These are phyloP conservation scores for Paecilomyces dactylethromorphus DNA, from an alignment of 2,329 filamentous ascomycete species.

Conservation along the genomic window DNA sequence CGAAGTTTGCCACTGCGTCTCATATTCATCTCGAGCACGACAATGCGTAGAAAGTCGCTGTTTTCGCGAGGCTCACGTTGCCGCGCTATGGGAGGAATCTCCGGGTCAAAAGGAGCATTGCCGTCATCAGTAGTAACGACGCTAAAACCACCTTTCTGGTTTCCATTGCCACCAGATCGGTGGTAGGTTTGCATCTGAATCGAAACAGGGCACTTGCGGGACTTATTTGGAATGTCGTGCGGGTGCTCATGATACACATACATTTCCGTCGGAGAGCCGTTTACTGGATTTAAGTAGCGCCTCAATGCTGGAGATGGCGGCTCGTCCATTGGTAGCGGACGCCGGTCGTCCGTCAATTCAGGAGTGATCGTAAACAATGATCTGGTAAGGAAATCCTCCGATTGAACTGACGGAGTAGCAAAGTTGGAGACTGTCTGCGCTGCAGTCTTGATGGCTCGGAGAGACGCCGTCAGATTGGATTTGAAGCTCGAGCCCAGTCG, in stretches of 20 bases:
- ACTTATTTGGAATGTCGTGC: constrained; percentile 22
- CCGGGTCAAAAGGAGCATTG: constrained; percentile 28
- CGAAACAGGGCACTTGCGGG: constrained; percentile 42
- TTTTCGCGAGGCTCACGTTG: constrained; percentile 60
- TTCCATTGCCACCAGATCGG: constrained; percentile 25
- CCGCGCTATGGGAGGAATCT: constrained; percentile 39
- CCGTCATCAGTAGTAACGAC: constrained; percentile 40
- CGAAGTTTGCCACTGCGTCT: constrained; percentile 56
- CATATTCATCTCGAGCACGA: constrained; percentile 65
- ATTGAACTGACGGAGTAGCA: constrained; percentile 44
- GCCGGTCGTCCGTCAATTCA: constrained; percentile 54
- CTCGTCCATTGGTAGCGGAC: constrained; percentile 48
- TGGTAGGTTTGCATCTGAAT: constrained; percentile 59
- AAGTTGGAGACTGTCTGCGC: constrained; percentile 57
- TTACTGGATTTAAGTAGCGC: constrained; percentile 55
- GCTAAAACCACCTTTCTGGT: constrained; percentile 23
- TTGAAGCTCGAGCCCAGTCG: constrained; percentile 48
- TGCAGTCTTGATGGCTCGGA: constrained; percentile 55
- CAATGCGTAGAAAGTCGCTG: constrained; percentile 56
- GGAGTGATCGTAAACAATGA: constrained; percentile 52
- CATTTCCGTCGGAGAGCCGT: constrained; percentile 39
- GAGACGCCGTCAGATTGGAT: constrained; percentile 57
- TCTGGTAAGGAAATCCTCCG: constrained; percentile 55
- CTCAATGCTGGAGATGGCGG: constrained; percentile 52
- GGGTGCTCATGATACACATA: constrained; percentile 37